Conservation (phyloP, 495 filamentous ascomycete genomes). For the Neurospora sublineolata region DNA sequence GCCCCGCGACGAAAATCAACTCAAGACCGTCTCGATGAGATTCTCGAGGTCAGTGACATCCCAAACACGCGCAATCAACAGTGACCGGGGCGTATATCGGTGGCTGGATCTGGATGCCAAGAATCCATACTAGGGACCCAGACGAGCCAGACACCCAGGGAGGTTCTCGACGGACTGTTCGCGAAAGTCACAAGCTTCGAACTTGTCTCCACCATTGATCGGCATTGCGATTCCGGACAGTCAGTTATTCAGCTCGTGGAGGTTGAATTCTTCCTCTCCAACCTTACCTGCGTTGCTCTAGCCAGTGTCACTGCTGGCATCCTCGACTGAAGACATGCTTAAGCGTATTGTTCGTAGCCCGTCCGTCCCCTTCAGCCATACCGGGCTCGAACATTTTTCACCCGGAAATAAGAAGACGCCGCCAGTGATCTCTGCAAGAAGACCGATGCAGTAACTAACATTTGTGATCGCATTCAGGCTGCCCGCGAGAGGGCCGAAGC, state of each 20-base stretch:
- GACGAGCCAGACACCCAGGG: background rate
- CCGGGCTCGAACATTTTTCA: background rate
- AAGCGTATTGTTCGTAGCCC: conserved; percentile 14
- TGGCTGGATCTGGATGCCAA: background rate
- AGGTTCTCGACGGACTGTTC: background rate
- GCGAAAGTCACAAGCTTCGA: background rate
- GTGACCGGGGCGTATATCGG: background rate
- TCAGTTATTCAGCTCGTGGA: background rate
- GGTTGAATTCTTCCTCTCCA: background rate
- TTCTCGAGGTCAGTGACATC: conserved; percentile 32
- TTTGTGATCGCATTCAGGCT: conserved; percentile 3
- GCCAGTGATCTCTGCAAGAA: background rate
- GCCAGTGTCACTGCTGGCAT: conserved; percentile 8
- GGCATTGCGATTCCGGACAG: background rate
- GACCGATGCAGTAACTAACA: conserved; percentile 6
- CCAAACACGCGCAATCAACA: background rate
- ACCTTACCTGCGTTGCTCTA: background rate
- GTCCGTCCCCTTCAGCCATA: background rate
- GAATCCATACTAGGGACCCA: background rate
- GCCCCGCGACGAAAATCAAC: conserved; percentile 19
- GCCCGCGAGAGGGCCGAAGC: conserved; percentile 24
- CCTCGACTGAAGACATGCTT: conserved; percentile 13
- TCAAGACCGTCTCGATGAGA: conserved; percentile 29
- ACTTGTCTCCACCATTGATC: background rate
- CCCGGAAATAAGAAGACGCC: background rate